phyloP scores from a whole-genome alignment of 805 yeast species.

The Candida montana region DNA sequence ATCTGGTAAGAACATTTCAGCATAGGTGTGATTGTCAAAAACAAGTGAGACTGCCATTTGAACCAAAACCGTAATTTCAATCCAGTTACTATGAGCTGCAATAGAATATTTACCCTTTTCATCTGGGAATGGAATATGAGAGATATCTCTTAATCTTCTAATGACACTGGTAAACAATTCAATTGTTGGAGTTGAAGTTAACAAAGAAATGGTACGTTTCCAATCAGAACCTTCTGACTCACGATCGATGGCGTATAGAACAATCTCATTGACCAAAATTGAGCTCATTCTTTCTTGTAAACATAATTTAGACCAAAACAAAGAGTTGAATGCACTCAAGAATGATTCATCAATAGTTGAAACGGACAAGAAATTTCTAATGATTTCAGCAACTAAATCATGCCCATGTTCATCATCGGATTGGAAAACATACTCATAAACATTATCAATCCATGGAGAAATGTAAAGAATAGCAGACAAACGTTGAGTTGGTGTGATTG shows the following conservation, averaged over 20 bases:
- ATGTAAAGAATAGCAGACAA: slow-evolving; percentile 37
- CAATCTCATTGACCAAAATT: slow-evolving; percentile 64
- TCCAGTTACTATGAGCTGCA: slow-evolving; percentile 55
- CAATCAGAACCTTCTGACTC: slow-evolving; percentile 72
- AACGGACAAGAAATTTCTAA: slow-evolving; percentile 56
- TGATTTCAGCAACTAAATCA: slow-evolving; percentile 52
- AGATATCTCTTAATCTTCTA: slow-evolving; percentile 47
- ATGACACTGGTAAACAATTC: slow-evolving; percentile 66
- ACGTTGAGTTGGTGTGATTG: slow-evolving; percentile 27
- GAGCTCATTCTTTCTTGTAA: slow-evolving; percentile 54
- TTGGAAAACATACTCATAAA: slow-evolving; percentile 51
- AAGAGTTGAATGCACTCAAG: slow-evolving; percentile 49
- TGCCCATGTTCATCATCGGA: slow-evolving; percentile 54
- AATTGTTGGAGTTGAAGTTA: slow-evolving; percentile 63
- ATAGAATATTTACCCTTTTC: slow-evolving; percentile 36
- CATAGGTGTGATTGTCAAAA: slow-evolving; percentile 60
- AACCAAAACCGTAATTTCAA: slow-evolving; percentile 65
- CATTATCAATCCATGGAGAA: slow-evolving; percentile 71
- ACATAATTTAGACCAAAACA: slow-evolving; percentile 64
- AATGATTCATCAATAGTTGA: slow-evolving; percentile 45
- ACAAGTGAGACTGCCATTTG: slow-evolving; percentile 59
- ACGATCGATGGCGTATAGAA: slow-evolving; percentile 67
- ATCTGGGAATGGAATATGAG: slow-evolving; percentile 44
- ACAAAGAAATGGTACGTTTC: slow-evolving; percentile 55
- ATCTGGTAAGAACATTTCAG: slow-evolving; percentile 66